These are phyloP conservation scores for Allium fistulosum DNA, from an alignment of 106 monocot genomes.

Conservation along the genomic window DNA sequence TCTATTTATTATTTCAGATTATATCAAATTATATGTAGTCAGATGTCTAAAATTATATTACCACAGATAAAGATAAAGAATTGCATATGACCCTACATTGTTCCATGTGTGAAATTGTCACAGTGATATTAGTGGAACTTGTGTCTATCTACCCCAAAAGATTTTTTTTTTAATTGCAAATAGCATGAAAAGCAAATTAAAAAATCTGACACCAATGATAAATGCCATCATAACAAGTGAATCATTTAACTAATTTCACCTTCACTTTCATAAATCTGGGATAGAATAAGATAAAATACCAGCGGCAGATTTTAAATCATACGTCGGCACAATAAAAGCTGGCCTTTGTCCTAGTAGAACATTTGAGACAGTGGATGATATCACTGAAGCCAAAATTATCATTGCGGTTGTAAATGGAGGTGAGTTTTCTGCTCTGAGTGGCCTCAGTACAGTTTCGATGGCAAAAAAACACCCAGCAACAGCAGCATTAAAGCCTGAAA, in stretches of 20 bases:
- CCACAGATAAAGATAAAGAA: no score
- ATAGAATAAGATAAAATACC: conserved; percentile 77
- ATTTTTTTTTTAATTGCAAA: no score
- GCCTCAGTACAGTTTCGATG: conserved; percentile 94
- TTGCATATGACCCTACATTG: no score
- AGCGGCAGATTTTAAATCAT: conserved; percentile 99
- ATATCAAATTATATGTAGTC: no score
- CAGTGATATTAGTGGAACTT: no score
- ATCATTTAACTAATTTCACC: not conserved
- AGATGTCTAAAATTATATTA: no score
- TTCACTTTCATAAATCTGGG: conserved; percentile 9
- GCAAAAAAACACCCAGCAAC: conserved; percentile 99
- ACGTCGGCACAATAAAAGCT: conserved; percentile 90
- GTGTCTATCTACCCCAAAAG: no score
- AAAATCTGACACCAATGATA: no score
- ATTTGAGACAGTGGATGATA: conserved; percentile 96
- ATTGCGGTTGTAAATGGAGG: conserved; percentile 98
- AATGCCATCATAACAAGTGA: no score
- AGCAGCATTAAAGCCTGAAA: conserved; percentile 94
- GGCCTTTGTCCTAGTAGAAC: conserved; percentile 87
- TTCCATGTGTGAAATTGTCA: no score
- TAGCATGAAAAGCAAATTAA: no score
- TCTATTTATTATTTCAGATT: no score
- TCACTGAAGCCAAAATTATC: conserved; percentile 97
- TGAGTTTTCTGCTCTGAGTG: conserved; percentile 88